Conservation (phyloP, 306 rosid genomes). For the Myrica gale region DNA sequence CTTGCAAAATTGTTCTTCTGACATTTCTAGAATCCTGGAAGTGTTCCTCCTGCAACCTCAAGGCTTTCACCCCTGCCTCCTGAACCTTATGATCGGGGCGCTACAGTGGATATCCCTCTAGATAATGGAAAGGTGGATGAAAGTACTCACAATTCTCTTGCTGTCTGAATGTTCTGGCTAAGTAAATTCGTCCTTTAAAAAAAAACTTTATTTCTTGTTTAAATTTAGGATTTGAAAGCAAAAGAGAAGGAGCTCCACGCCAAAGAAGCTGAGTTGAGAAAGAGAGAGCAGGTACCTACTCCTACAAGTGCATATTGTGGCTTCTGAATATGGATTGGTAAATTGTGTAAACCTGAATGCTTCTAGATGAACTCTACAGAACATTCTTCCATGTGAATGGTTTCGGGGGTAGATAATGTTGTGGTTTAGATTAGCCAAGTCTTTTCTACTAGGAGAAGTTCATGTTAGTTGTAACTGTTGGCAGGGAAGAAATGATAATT, state of each 20-base stretch:
- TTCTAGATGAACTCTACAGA: slow-evolving; percentile 11
- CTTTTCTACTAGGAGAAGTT: slow-evolving; percentile 11
- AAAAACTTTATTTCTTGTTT: slow-evolving; percentile 10
- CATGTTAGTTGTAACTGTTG: slow-evolving; percentile 4
- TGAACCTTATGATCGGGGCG: slow-evolving; percentile 76
- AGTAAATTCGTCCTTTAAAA: slow-evolving; percentile 8
- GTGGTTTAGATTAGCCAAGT: slow-evolving; percentile 18
- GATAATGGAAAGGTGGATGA: slow-evolving; percentile 50
- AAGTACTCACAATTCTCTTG: slow-evolving; percentile 22
- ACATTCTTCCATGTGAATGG: slow-evolving; percentile 4
- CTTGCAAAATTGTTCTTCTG: slow-evolving; percentile 12
- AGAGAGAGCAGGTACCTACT: slow-evolving; percentile 76
- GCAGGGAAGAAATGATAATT: neutral
- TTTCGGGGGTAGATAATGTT: slow-evolving; percentile 3
- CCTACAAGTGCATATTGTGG: slow-evolving; percentile 18
- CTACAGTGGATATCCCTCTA: slow-evolving; percentile 72
- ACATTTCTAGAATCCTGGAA: slow-evolving; percentile 51
- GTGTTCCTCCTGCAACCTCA: slow-evolving; percentile 58
- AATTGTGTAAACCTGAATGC: slow-evolving; percentile 4
- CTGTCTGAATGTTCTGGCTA: slow-evolving; percentile 20
- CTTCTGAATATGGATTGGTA: slow-evolving; percentile 8
- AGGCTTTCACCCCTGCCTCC: slow-evolving; percentile 78
- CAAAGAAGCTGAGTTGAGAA: slow-evolving; percentile 79
- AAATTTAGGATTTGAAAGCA: slow-evolving; percentile 55
- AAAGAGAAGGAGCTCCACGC: slow-evolving; percentile 91